These are phyloP conservation scores for Nadsonia starkeyi-henricii DNA, from an alignment of 1,139 yeast genomes.

Conservation along the genomic window DNA sequence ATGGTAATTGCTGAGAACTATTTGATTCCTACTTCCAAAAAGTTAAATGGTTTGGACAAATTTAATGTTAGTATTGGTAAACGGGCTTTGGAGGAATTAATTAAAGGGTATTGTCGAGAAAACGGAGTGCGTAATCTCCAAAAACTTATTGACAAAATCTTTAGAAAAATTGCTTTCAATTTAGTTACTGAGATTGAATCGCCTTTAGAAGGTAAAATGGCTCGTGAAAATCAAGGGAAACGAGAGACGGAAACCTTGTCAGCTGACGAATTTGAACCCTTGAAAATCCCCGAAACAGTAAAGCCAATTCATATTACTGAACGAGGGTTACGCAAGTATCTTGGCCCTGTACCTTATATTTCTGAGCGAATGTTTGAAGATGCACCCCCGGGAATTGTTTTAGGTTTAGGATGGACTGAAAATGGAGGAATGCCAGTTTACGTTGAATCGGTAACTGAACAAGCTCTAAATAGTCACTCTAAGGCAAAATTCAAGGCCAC, in stretches of 20 bases:
- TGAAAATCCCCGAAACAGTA: background rate
- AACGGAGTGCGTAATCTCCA: conserved; percentile 92
- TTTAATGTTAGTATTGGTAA: conserved; percentile 51
- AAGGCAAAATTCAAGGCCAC: conserved; percentile 47
- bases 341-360: conserved; percentile 86
- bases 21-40: conserved; percentile 81
- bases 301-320: conserved; percentile 32
- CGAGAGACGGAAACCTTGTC: background rate
- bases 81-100: conserved; percentile 57
- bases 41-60: conserved; percentile 62
- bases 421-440: conserved; percentile 90
- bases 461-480: conserved; percentile 49
- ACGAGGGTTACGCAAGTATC: conserved; percentile 60
- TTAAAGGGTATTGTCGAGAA: conserved; percentile 82
- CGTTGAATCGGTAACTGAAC: conserved; percentile 85
- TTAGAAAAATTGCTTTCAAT: conserved; percentile 78
- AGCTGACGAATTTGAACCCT: background rate
- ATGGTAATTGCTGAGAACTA: conserved; percentile 81
- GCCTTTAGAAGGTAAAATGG: conserved; percentile 7
- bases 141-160: conserved; percentile 76
- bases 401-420: conserved; percentile 90
- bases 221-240: no score
- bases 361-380: conserved; percentile 68
- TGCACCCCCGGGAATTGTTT: conserved; percentile 92
- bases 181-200: conserved; percentile 54